phyloP scores from a whole-genome alignment of 2,329 filamentous ascomycete genomes.

The Grosmannia serpens region DNA sequence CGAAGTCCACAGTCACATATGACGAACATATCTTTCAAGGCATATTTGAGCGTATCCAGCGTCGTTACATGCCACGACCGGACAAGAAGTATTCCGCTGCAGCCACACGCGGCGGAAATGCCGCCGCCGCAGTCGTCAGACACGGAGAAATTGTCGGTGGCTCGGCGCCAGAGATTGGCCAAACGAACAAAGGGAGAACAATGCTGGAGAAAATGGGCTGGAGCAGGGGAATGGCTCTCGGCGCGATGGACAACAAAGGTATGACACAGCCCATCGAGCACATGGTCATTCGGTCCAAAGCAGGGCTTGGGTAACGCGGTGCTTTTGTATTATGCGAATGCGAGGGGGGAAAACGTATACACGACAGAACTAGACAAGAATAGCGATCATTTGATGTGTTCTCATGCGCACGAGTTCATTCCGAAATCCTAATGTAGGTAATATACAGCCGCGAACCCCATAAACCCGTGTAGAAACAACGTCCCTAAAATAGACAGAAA shows the following conservation, averaged over 20 bases:
- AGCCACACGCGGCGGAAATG: slow-evolving; percentile 21
- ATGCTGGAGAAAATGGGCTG: slow-evolving; percentile 98
- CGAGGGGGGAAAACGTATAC: too few species aligned
- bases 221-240: slow-evolving; percentile 75
- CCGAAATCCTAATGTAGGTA: slow-evolving; percentile 50
- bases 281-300: slow-evolving; percentile 75
- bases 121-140: slow-evolving; percentile 46
- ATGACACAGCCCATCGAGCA: slow-evolving; percentile 79
- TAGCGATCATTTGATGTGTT: slow-evolving; percentile 16
- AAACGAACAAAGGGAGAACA: slow-evolving; percentile 69
- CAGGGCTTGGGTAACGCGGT: slow-evolving; percentile 66
- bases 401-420: slow-evolving; percentile 54
- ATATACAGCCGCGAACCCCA: slow-evolving; percentile 64
- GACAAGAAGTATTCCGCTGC: slow-evolving; percentile 20
- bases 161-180: slow-evolving; percentile 70
- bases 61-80: slow-evolving; percentile 44
- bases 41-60: slow-evolving; percentile 32
- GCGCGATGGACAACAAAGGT: slow-evolving; percentile 72
- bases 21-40: slow-evolving; percentile 42
- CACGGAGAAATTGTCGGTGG: slow-evolving; percentile 86
- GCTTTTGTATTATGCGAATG: too few species aligned
- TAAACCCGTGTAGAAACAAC: slow-evolving; percentile 59
- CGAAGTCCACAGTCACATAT: slow-evolving; percentile 50
- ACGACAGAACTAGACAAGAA: neutral
- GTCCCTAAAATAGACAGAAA: slow-evolving; percentile 42